phyloP scores from a whole-genome alignment of 768 basidiomycete genomes.

The Cantharellus anzutake region DNA sequence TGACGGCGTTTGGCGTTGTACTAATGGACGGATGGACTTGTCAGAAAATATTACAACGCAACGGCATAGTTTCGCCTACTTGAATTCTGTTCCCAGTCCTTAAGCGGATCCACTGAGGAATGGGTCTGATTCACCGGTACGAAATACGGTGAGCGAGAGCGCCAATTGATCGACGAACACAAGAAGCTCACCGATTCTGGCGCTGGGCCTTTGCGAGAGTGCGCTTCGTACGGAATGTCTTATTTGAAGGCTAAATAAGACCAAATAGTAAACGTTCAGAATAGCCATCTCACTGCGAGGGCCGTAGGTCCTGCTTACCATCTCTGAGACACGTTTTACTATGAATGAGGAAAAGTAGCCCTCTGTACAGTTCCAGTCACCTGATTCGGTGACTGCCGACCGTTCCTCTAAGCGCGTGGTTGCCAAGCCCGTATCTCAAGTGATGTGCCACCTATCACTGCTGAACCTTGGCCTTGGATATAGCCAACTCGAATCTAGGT shows the following conservation, averaged over 20 bases:
- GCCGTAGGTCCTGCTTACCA: not conserved
- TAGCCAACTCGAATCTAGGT: too few species aligned
- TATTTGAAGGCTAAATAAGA: constrained; percentile 77
- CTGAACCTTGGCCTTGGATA: too few species aligned
- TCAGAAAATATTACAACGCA: not conserved
- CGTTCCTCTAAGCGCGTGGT: too few species aligned
- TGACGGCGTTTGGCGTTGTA: constrained; percentile 95
- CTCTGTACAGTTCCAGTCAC: too few species aligned
- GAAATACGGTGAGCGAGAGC: not conserved
- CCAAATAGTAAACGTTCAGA: not conserved
- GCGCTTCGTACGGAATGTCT: constrained; percentile 92
- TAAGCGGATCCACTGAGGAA: constrained; percentile 98
- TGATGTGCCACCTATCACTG: too few species aligned
- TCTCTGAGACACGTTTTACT: not conserved
- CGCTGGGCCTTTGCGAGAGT: constrained; percentile 89
- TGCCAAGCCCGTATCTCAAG: too few species aligned
- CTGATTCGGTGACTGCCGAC: too few species aligned
- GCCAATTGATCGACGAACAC: not conserved
- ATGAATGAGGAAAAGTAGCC: too few species aligned
- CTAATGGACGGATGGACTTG: constrained; percentile 19
- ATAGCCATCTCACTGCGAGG: too few species aligned
- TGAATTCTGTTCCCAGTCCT: constrained; percentile 94
- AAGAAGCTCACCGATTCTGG: constrained; percentile 68
- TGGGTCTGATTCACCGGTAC: constrained; percentile 37
- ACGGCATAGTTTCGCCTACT: constrained; percentile 21